Base-by-base conservation (phyloP, 257 asterid genomes). In the Lithospermum erythrorhizon region DNA sequence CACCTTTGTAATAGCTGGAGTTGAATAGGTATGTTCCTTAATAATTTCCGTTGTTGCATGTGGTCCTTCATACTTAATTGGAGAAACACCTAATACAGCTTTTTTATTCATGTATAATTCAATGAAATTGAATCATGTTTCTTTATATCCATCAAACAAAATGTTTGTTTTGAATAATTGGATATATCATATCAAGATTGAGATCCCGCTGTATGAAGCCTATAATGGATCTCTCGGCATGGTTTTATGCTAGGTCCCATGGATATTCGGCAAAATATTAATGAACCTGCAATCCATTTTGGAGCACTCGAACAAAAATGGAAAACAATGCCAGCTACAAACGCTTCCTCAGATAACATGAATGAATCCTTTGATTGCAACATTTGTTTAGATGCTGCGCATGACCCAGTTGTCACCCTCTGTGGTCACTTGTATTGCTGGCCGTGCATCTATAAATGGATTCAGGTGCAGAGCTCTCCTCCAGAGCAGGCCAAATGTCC, bases 361-460 rank as follows among this genome's bases (percentile, higher is more conserved):
- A 82, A 67, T 13, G 89, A 76, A 57, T 73, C 87, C 75, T 89
- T 81, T 48, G 97, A 89, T 65, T 89, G 97, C 83, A 86, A 84
- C 70, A 89, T 56, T 3, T 56, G 60, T 23, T 25, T 56, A 56
- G 60, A 56, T 4, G 27, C 88, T 6, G 76, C 78, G 14, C 67
- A 72, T 8, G 88, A 82, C 23, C 88, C 88, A 1, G 81, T 82
- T 8, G 83, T 79, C 62, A 82, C 88, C 57, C 83, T 79, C 14
- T 82, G 88, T 19, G 88, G 88, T 23, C 88, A 82, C 68, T 79
- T 82, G n/a, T 82, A 79, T 72, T 82, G 88, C 58, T 82, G 88
- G 88, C 80, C 85, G 3, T 82, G 88, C 77, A 79, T 82, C 37
- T 82, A 82, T 79, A 81, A 84, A 73, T 89, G 97, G 97, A 84